A percentile compares a stretch with the other conserved stretches of the same genome.
Conservation (phyloP, 2,329 filamentous ascomycete species). For the Sporothrix phasma region DNA sequence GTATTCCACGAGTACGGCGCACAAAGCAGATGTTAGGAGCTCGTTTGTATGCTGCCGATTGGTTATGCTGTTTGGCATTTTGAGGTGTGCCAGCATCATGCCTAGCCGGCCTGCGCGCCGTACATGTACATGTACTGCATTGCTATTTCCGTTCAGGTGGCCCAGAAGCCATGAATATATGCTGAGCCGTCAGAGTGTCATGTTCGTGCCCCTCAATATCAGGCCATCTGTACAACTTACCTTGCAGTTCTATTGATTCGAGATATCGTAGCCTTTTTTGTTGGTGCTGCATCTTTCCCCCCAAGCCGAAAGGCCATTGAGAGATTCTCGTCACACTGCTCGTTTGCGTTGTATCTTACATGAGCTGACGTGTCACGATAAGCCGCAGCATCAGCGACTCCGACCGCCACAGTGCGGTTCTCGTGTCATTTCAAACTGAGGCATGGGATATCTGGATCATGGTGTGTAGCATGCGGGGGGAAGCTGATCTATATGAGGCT, state of each 20-base stretch:
- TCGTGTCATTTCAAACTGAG: neutral
- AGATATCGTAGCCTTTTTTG: too few relatives aligned
- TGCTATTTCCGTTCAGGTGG: neutral
- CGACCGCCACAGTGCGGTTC: conserved; percentile 10
- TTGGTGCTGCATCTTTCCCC: neutral
- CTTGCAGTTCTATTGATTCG: too few relatives aligned
- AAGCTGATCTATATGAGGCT: neutral
- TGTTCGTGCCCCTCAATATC: neutral
- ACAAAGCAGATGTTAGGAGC: neutral
- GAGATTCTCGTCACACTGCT: neutral
- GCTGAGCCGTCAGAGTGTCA: neutral
- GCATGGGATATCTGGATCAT: neutral
- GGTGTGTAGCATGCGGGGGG: neutral
- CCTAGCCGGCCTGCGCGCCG: neutral
- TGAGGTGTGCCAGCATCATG: neutral
- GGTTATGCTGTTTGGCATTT: neutral
- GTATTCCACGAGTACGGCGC: neutral
- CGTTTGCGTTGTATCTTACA: neutral
- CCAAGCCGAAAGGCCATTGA: neutral
- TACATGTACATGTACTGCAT: neutral
- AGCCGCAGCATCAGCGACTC: conserved; percentile 1
- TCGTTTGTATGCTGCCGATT: neutral
- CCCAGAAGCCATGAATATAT: neutral
- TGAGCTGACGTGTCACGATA: conserved; percentile 11
- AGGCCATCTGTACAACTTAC: neutral